Conservation (phyloP, 257 asterid genomes). For the Solanum etuberosum region DNA sequence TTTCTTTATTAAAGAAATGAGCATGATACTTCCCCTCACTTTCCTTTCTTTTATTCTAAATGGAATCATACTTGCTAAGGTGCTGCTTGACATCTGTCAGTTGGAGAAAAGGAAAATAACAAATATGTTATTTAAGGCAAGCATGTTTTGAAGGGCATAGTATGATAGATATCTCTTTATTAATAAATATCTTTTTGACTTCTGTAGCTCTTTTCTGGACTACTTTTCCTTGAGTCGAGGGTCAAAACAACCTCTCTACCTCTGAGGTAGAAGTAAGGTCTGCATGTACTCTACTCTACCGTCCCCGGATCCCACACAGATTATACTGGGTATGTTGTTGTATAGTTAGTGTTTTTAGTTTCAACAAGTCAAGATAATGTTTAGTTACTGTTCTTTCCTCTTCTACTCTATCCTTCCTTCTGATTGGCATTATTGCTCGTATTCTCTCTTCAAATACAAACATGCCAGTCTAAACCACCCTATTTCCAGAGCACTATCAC, state of each 20-base stretch:
- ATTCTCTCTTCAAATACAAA: neutral
- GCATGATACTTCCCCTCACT: neutral
- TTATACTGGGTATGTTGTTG: neutral
- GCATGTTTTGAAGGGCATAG: neutral
- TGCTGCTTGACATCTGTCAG: neutral
- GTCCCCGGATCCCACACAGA: neutral
- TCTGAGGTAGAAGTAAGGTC: neutral
- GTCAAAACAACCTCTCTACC: neutral
- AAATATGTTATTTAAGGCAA: neutral
- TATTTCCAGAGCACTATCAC: neutral
- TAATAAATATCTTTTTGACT: neutral
- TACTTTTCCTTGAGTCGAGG: neutral
- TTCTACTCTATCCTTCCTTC: neutral
- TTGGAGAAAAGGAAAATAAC: neutral
- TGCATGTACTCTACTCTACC: neutral
- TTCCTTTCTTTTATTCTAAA: neutral
- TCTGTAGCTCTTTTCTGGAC: neutral
- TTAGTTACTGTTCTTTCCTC: neutral
- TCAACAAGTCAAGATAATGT: neutral
- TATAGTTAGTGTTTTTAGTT: neutral
- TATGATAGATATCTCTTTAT: neutral
- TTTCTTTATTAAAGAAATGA: neutral
- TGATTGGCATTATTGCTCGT: neutral
- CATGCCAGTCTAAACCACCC: neutral
- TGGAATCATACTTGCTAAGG: neutral